A percentile compares a stretch with the other conserved stretches of the same genome.
Conservation (phyloP, 148 eudicot genomes). For the Chenopodium formosanum region DNA sequence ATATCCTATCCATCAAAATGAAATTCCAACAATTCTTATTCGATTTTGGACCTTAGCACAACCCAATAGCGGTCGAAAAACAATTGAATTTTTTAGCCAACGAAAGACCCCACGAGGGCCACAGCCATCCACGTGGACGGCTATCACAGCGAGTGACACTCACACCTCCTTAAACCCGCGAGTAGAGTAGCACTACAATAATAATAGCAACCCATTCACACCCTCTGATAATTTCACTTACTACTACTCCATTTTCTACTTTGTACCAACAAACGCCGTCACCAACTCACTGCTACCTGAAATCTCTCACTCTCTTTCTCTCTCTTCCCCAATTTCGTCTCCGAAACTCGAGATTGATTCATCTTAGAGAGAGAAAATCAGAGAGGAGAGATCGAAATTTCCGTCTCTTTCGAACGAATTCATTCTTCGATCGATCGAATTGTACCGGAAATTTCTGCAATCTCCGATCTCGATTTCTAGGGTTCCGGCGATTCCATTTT, state of each 20-base stretch:
- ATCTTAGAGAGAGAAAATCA: background rate
- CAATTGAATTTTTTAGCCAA: too few species aligned
- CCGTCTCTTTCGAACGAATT: too few species aligned
- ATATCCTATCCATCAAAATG: too few species aligned
- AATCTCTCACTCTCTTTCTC: background rate
- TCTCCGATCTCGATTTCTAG: background rate
- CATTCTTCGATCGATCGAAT: background rate
- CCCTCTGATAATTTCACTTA: background rate
- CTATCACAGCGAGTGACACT: background rate
- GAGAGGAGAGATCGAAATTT: too few species aligned
- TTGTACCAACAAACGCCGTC: conserved; percentile 11
- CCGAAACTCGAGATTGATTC: background rate
- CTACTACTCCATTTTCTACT: background rate
- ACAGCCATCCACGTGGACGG: too few species aligned
- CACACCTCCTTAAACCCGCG: background rate
- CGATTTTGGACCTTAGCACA: too few species aligned
- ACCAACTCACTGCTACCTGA: background rate
- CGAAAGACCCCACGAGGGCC: too few species aligned
- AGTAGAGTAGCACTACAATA: background rate
- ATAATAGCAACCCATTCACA: background rate
- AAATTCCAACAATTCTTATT: too few species aligned
- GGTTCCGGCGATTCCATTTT: conserved; percentile 9
- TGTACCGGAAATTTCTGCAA: background rate
- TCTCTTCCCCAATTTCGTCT: background rate
- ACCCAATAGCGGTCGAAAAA: too few species aligned